Conservation (phyloP, 495 filamentous ascomycete genomes). For the Clavariopsis aquatica region DNA sequence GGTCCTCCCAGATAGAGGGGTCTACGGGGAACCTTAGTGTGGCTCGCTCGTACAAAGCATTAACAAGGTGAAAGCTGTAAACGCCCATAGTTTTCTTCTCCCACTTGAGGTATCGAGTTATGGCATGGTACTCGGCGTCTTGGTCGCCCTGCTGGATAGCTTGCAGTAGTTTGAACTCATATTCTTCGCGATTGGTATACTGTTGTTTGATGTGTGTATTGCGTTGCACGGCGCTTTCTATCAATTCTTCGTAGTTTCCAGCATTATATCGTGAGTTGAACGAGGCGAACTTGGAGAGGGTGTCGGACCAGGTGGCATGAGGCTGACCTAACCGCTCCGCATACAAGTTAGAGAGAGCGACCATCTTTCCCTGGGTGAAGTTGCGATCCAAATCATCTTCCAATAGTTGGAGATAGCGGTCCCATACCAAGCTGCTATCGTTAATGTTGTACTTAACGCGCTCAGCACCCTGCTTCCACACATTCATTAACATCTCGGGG, state of each 20-base stretch:
- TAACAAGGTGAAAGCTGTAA: slow-evolving; percentile 63
- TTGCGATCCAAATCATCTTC: slow-evolving; percentile 62
- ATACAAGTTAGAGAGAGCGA: slow-evolving; percentile 68
- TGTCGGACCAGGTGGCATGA: slow-evolving; percentile 82
- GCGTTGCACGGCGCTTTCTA: slow-evolving; percentile 67
- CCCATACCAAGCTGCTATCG: slow-evolving; percentile 88
- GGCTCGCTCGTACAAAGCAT: slow-evolving; percentile 77
- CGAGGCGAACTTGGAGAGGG: slow-evolving; percentile 76
- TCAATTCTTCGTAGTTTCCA: slow-evolving; percentile 72
- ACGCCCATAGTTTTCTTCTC: slow-evolving; percentile 61
- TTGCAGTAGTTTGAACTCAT: slow-evolving; percentile 66
- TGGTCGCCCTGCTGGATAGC: slow-evolving; percentile 61
- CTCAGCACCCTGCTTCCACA: slow-evolving; percentile 77
- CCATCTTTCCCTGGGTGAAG: slow-evolving; percentile 59
- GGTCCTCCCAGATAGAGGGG: slow-evolving; percentile 75
- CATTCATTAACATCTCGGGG: slow-evolving; percentile 69
- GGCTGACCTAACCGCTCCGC: slow-evolving; percentile 72
- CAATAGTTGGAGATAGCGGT: slow-evolving; percentile 67
- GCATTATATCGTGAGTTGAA: slow-evolving; percentile 80
- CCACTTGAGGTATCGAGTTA: slow-evolving; percentile 79
- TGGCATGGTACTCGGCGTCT: slow-evolving; percentile 58
- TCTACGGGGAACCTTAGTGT: slow-evolving; percentile 68
- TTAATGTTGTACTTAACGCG: slow-evolving; percentile 78
- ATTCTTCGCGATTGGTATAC: slow-evolving; percentile 67
- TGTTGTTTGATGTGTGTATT: slow-evolving; percentile 69